phyloP scores from a whole-genome alignment of 257 asterid genomes.

The Penstemon davidsonii region DNA sequence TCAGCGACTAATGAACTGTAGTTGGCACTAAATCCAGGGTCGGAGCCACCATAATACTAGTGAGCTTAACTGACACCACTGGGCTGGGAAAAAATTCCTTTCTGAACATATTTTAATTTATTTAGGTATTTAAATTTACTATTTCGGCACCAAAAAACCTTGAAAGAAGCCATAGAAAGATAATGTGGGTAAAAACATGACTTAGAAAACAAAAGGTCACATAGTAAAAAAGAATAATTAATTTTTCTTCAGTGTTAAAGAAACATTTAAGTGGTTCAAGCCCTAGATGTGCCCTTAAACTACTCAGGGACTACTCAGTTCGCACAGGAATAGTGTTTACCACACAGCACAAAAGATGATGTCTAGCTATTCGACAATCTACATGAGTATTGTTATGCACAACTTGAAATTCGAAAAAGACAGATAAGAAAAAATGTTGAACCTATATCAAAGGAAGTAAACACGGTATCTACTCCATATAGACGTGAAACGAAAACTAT shows the following conservation, averaged over 20 bases:
- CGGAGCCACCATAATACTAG: background rate
- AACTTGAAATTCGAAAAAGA: constrained; percentile 19
- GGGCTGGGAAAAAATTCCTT: background rate
- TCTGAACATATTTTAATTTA: background rate
- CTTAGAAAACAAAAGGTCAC: background rate
- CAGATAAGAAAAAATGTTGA: constrained; percentile 19
- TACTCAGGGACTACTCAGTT: background rate
- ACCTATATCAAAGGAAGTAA: constrained; percentile 11
- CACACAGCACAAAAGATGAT: constrained; percentile 13
- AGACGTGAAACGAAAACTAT: constrained; percentile 18
- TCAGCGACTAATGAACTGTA: constrained; percentile 21
- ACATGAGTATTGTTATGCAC: constrained; percentile 10
- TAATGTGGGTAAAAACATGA: background rate
- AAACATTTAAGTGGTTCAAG: background rate
- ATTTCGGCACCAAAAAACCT: background rate
- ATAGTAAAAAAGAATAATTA: background rate
- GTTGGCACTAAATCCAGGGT: constrained; percentile 7
- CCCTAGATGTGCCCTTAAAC: background rate
- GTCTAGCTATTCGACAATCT: background rate
- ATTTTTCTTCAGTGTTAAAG: background rate
- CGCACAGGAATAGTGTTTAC: constrained; percentile 20
- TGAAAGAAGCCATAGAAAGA: background rate
- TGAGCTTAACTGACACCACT: no score
- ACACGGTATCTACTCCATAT: constrained; percentile 9
- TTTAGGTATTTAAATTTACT: background rate